Evolutionary conservation across 805 yeast genomes (phyloP).

Genomic region (Kuraishia capsulata): DNA sequence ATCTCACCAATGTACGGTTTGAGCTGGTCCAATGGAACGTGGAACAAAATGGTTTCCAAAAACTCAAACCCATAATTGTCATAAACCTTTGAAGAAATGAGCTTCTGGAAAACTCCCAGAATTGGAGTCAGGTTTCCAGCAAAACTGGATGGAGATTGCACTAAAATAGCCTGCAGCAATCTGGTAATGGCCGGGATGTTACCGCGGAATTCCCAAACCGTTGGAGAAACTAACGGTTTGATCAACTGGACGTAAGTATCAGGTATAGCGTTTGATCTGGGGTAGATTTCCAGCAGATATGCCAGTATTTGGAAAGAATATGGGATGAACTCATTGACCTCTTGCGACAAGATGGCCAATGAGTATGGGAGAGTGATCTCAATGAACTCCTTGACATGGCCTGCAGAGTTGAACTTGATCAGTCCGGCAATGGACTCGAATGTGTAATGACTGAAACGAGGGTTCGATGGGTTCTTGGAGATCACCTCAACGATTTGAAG

Average conservation of each 20-base stretch:
- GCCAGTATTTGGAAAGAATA: slow-evolving; percentile 89
- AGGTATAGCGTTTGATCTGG: slow-evolving; percentile 45
- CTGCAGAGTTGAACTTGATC: slow-evolving; percentile 36
- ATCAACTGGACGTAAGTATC: slow-evolving; percentile 54
- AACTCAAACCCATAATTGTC: slow-evolving; percentile 83
- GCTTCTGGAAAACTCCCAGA: slow-evolving; percentile 92
- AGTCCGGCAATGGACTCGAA: slow-evolving; percentile 84
- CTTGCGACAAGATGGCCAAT: slow-evolving; percentile 61
- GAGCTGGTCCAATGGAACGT: slow-evolving; percentile 41
- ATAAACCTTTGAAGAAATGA: slow-evolving; percentile 75
- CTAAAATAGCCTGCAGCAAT: slow-evolving; percentile 58
- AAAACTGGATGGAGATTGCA: slow-evolving; percentile 33
- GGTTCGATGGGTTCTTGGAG: slow-evolving; percentile 89
- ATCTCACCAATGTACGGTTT: slow-evolving; percentile 57
- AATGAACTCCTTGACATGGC: slow-evolving; percentile 31
- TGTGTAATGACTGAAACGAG: slow-evolving; percentile 81
- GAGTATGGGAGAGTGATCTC: slow-evolving; percentile 56
- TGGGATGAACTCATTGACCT: slow-evolving; percentile 90
- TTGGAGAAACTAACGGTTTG: slow-evolving; percentile 80
- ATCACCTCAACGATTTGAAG: slow-evolving; percentile 62
- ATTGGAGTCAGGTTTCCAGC: slow-evolving; percentile 56
- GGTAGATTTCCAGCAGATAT: slow-evolving; percentile 57
- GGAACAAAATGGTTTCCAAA: slow-evolving; percentile 55
- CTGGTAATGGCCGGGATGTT: slow-evolving; percentile 91
- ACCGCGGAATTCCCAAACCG: slow-evolving; percentile 88